Percentiles rank a stretch among this genome's conserved stretches.
These are phyloP conservation scores for Kurtzmaniella fragi DNA, from an alignment of 805 yeast species.

Conservation along the genomic window DNA sequence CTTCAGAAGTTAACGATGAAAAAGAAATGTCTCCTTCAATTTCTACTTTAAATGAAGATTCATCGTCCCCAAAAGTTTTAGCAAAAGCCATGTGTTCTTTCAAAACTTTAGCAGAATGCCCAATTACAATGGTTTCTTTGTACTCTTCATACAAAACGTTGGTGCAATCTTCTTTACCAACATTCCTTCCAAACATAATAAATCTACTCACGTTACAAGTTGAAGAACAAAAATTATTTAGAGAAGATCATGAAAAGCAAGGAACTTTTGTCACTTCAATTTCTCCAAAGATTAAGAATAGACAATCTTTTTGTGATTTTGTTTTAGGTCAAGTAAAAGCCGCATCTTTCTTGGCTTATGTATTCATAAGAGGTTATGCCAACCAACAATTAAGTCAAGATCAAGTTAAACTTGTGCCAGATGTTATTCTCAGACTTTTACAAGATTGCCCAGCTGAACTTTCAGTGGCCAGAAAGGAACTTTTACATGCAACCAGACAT, in stretches of 20 bases:
- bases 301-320: constrained; percentile 81
- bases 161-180: constrained; percentile 65
- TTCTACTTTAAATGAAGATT: constrained; percentile 38
- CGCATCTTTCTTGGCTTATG: constrained; percentile 90
- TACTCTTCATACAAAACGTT: constrained; percentile 81
- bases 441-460: constrained; percentile 96
- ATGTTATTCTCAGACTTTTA: constrained; percentile 73
- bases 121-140: constrained; percentile 90
- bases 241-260: constrained; percentile 44
- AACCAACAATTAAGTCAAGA: constrained; percentile 46
- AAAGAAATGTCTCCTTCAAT: constrained; percentile 28
- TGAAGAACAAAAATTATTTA: constrained; percentile 54
- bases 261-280: constrained; percentile 65
- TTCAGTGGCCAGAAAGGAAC: constrained; percentile 86
- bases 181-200: constrained; percentile 77
- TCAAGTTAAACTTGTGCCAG: constrained; percentile 65
- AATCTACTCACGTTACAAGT: constrained; percentile 73
- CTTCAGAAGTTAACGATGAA: constrained; percentile 4
- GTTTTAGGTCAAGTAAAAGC: constrained; percentile 93
- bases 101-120: constrained; percentile 92
- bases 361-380: constrained; percentile 79
- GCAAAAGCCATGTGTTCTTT: constrained; percentile 74
- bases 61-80: constrained; percentile 46
- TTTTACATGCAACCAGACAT: constrained; percentile 90
- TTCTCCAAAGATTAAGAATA: constrained; percentile 67